Evolutionary conservation across 768 basidiomycete species (phyloP).

Genomic region (Russula sp.): DNA sequence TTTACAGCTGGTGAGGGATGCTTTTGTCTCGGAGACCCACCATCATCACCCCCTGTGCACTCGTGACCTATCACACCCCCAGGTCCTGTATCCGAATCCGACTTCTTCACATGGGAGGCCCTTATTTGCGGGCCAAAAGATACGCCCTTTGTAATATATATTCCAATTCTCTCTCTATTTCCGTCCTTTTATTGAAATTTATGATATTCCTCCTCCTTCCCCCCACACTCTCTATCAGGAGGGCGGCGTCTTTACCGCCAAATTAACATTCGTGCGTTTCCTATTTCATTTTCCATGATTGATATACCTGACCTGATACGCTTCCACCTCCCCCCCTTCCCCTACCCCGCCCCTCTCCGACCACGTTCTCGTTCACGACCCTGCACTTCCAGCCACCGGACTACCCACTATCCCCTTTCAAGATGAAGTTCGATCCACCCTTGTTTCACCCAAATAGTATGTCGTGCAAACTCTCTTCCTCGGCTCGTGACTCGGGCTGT

Average conservation of each 20-base stretch:
- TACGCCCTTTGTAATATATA: conserved; percentile 75
- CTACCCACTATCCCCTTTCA: conserved; percentile 97
- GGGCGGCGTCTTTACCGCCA: conserved; percentile 92
- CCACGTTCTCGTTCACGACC: conserved; percentile 3
- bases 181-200: conserved; percentile 2
- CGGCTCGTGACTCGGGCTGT: background rate
- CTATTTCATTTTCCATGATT: conserved; percentile 3
- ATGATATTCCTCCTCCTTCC: background rate
- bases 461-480: conserved; percentile 35
- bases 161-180: conserved; percentile 31
- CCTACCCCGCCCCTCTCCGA: conserved; percentile 7
- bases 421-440: conserved; percentile 98
- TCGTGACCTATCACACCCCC: background rate
- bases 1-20: conserved; percentile 77
- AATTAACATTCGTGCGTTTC: conserved; percentile 80
- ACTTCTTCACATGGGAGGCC: conserved; percentile 97
- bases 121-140: conserved; percentile 91
- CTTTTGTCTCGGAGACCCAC: background rate
- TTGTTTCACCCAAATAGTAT: conserved; percentile 96
- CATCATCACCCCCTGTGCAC: background rate
- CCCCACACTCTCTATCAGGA: conserved; percentile 49
- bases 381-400: conserved; percentile 63
- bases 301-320: background rate
- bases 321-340: background rate
- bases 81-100: conserved; percentile 88